Base-by-base conservation (phyloP, 2,329 filamentous ascomycete genomes). In the Fusarium sp. region DNA sequence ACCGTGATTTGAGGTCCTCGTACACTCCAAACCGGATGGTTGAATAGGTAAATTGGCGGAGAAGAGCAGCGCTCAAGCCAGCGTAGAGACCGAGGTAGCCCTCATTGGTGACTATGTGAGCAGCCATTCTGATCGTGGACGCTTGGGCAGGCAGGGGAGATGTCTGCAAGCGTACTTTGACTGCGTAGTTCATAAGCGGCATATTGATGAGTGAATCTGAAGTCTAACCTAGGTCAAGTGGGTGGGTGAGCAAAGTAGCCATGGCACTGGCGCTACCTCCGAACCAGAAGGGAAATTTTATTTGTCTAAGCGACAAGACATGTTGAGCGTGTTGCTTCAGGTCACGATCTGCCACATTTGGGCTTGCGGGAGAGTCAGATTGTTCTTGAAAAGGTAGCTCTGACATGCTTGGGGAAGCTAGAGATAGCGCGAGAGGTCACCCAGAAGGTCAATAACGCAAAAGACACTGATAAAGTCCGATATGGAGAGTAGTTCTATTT, bases 31-130 rank as follows among this genome's bases (percentile, higher is more conserved):
- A 46, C 4, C 47, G 47, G 11, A 41, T 29, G 11, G 53, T 51
- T 25, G 47, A 51, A 15, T 51, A 51, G 13, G 53, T 51, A 21
- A 51, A 44, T n/a, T 51, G 41, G 5, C 33, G 25, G 14, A 51
- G 41, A 10, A 46, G 11, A 15, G 33, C 32, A 23, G 32, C 41
- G 15, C 47, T 49, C 21, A 36, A 43, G 7, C 21, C 47, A 3
- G 33, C 33, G n/a, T 46, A 52, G 9, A 52, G 49, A 3, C 25
- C 41, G n/a, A 7, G 6, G n/a, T 17, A 51, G 6, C 14, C 39
- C 17, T 45, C 32, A 27, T 14, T 11, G 5, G 19, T 45, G 33
- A 45, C 37, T 31, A 51, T 21, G 7, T 13, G 32, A n/a, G 13
- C 11, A 14, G 49, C 11, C 14, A 52, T 45, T 4, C 42, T 19